A percentile compares a stretch with the other conserved stretches of the same genome.
Conservation (phyloP, 176 grass and related monocot species). For the Themeda triandra region DNA sequence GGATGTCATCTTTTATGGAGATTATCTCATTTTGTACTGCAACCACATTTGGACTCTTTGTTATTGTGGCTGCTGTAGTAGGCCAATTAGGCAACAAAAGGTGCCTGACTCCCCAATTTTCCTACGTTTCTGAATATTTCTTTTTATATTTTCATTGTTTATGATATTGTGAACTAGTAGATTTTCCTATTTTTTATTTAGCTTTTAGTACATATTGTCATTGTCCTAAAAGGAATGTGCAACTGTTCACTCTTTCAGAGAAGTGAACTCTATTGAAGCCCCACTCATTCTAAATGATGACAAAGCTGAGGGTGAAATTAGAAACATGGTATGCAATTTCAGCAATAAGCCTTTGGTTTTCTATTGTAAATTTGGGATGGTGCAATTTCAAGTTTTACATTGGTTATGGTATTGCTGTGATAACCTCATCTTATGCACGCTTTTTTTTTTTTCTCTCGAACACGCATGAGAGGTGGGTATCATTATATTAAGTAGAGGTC, state of each 20-base stretch:
- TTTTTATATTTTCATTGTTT: background rate
- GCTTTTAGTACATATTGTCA: background rate
- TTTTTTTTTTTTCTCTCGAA: background rate
- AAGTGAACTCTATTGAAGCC: constrained; percentile 69
- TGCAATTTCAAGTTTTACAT: background rate
- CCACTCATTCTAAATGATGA: constrained; percentile 55
- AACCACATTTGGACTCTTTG: constrained; percentile 55
- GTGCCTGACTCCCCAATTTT: constrained; percentile 27
- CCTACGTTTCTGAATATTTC: background rate
- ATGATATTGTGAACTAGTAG: background rate
- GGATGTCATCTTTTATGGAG: constrained; percentile 44
- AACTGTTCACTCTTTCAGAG: constrained; percentile 35
- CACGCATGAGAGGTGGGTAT: background rate
- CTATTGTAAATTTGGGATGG: constrained; percentile 16
- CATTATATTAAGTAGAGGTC: background rate
- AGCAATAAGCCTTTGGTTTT: background rate
- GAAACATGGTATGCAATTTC: constrained; percentile 35
- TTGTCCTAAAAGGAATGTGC: background rate
- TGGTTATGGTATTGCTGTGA: background rate
- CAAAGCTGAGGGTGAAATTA: constrained; percentile 25
- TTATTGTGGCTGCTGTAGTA: constrained; percentile 36
- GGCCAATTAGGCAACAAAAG: constrained; percentile 22
- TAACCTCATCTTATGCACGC: background rate
- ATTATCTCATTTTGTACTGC: constrained; percentile 50
- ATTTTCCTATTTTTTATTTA: background rate